Percentiles rank a stretch among this genome's conserved stretches.
phyloP scores from a whole-genome alignment of 805 yeast species.

The Lachancea meyersii region DNA sequence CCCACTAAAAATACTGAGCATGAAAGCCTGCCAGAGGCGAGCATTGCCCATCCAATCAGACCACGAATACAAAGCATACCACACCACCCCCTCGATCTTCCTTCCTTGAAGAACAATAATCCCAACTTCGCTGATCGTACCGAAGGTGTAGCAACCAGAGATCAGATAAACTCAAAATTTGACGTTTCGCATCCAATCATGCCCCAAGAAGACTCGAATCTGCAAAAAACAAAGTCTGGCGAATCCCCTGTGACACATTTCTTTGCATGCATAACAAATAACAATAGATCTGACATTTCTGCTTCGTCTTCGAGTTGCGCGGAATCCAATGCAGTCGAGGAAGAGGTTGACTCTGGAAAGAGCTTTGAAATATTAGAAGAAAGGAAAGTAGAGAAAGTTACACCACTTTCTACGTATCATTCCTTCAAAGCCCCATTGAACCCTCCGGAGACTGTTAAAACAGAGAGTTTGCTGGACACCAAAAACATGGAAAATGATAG shows the following conservation, averaged over 20 bases:
- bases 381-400: constrained; percentile 5
- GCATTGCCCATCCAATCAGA: too few relatives aligned
- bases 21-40: background rate
- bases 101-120: too few relatives aligned
- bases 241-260: constrained; percentile 2
- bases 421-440: constrained; percentile 7
- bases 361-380: constrained; percentile 15
- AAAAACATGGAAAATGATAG: background rate
- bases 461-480: background rate
- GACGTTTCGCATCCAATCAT: too few relatives aligned
- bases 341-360: constrained; percentile 5
- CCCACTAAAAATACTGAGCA: background rate
- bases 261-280: background rate
- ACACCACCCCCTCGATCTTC: too few relatives aligned
- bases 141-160: too few relatives aligned
- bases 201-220: too few relatives aligned
- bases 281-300: background rate
- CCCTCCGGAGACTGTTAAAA: background rate
- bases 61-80: too few relatives aligned
- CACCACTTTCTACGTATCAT: constrained; percentile 8
- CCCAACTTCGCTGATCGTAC: too few relatives aligned
- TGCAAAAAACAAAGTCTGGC: too few relatives aligned
- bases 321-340: background rate
- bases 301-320: background rate
- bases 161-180: too few relatives aligned